Evolutionary conservation across 805 yeast genomes (phyloP), one percentile per base, ranked within the genome.

Genomic region (Myxozyma neglecta): DNA sequence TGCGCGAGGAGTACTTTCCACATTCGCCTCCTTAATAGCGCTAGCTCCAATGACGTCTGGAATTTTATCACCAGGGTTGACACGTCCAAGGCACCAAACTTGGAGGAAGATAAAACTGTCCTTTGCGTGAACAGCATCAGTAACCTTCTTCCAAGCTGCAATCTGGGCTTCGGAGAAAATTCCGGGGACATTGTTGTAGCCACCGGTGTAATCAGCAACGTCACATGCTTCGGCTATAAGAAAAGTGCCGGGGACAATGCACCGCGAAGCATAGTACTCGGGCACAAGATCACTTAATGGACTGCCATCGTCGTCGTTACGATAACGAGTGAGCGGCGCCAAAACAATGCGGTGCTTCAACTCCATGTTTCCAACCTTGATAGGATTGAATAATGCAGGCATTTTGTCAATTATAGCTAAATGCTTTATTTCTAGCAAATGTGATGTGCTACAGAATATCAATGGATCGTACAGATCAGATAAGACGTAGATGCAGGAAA

Each of bases 81-180:
- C 77, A 54, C 84, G 73, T 36, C 85, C 87, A 37, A 77, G 71
- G 14, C 73, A 75, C 78, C 82, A 81, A 42, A 83, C 62, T 70
- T 83, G 87, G 61, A 74, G 49, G 51, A 76, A 72, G 8, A 77
- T 60, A 47, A 69, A 74, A 0, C 81, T 76, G 0, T 70, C 68
- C 61, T 80, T 76, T 2, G 65, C 73, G 68, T 83, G 87, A 18
- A 83, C 78, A n/a, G 73, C 76, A 29, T 80, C 80, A 45, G 72
- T 72, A 44, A 83, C 75, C 55, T 70, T 70, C 64, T 75, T 77
- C 97, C 97, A 90, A 0, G 91, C 96, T 75, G 88, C 94, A 51
- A 90, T 82, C 69, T 88, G 93, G 68, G 88, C 91, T 71, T 88
- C 89, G 0, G 87, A 78, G 91, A 90, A 89, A 56, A 74, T 57